A percentile compares a stretch with the other conserved stretches of the same genome.
These are phyloP conservation scores for Clarkia xantiana DNA, from an alignment of 345 rosid genomes.

Conservation along the genomic window DNA sequence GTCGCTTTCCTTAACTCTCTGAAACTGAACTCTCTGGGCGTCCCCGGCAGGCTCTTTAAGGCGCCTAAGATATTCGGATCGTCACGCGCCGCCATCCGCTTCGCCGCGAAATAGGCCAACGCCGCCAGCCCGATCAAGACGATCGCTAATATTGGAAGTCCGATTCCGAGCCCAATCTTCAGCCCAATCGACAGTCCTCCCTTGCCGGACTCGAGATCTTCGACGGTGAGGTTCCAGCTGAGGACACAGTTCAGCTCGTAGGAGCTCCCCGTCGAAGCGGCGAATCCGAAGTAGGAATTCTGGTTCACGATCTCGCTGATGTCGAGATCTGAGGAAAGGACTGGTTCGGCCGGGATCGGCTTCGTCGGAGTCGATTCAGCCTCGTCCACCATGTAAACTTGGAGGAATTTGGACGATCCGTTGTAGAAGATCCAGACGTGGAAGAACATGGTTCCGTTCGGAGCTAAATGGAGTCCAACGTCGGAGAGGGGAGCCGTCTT, in stretches of 20 bases:
- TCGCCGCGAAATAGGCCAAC: background rate
- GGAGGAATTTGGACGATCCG: conserved; percentile 18
- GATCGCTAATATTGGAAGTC: no score
- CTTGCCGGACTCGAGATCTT: conserved; percentile 11
- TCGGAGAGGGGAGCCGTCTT: conserved; percentile 16
- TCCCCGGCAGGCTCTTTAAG: conserved; percentile 32
- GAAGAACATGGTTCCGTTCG: conserved; percentile 12
- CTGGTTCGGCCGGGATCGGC: conserved; percentile 17
- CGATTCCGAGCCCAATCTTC: no score
- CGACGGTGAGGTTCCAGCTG: conserved; percentile 39
- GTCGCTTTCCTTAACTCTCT: conserved; percentile 40
- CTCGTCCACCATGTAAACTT: conserved; percentile 28
- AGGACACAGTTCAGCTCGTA: conserved; percentile 36
- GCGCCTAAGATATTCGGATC: conserved; percentile 24
- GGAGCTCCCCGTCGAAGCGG: conserved; percentile 34
- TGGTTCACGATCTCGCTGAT: conserved; percentile 18
- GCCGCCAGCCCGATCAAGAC: no score
- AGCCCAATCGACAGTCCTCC: no score
- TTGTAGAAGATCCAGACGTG: conserved; percentile 36
- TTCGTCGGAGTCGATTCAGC: background rate
- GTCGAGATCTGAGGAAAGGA: conserved; percentile 21
- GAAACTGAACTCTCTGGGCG: conserved; percentile 32
- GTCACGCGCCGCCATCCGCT: conserved; percentile 9
- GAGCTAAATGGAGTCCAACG: conserved; percentile 24
- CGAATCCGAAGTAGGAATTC: conserved; percentile 37